Base-by-base conservation (phyloP, 177 flowering plant species). In the Telopea speciosissima region DNA sequence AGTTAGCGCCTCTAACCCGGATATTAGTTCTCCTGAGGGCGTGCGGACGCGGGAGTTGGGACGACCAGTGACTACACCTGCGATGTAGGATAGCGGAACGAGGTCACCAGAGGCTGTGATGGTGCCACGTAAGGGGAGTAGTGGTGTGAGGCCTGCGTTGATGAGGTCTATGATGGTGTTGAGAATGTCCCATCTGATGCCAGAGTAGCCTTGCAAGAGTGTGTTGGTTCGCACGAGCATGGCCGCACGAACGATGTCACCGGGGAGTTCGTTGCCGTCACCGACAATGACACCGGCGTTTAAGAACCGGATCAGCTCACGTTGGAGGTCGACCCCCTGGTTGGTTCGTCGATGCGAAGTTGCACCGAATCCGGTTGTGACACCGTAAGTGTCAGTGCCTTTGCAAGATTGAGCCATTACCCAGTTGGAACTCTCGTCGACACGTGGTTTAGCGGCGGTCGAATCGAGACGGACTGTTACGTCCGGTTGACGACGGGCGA, bases 101-200 rank as follows among this genome's bases (percentile, higher is more conserved):
- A 71, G 74, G 63, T 77, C 80, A 6, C 80, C 80, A 54, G 80
- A 77, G 26, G 80, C 77, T 10, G 72, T 77, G 58, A 77, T 70
- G 0, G 80, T 77, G 24, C 80, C 80, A 0, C 80, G 74, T 0
- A 74, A 63, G 14, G 80, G 80, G 33, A 77, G 33, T 3, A 16
- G 8, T 3, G 80, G 80, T 0, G 69, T 63, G 14, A 74, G 28
- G 22, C 65, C 52, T 13, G 63, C 63, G 62, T 72, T 68, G 16
- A 72, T 16, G 33, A 76, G 69, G 24, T 62, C n/a, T 21, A 28
- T 54, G 11, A 71, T 19, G 66, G 74, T 59, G 45, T 67, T 65
- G 3, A 74, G 71, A 23, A 77, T 56, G 17, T 77, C 77, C 74
- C 73, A 77, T 25, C 80, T 72, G 45, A 77, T 77, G 49, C 80